Base-by-base conservation (phyloP, 2,329 filamentous ascomycete genomes). In the Colletotrichum abscissum region DNA sequence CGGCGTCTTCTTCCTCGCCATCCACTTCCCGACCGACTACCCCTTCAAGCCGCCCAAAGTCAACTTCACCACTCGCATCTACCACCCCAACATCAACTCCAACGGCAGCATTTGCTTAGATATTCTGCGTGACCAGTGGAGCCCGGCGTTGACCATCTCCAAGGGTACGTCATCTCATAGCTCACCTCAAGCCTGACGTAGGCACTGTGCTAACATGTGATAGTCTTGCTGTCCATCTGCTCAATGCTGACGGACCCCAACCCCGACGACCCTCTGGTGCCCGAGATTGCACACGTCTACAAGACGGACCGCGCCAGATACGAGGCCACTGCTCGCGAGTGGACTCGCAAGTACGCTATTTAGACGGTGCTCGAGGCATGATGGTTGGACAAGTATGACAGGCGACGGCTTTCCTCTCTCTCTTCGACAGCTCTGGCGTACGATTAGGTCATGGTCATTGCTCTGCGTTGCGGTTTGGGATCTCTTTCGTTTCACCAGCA, bases 1-100 rank as follows among this genome's bases (percentile, higher is more conserved):
- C 84, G 97, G 97, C 82, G 96, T 99, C 79, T 99, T 99, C 91
- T 99, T 99, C 92, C 91, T 99, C 78, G 93, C 94, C 79, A 99
- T 99, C 83, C 95, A 98, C 88, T 98, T 99, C 90, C 97, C 97
- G 78, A 99, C 97, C 90, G 97, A 99, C 90, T 99, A 99, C 87
- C 97, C 97, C 55, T 99, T 99, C 91, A 99, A 99, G 93, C 97
- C 97, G 76, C 97, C 97, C 79, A 99, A 99, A 92, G 95, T 99
- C 87, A 98, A 98, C 93, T 99, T 99, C 91, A 98, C 95, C 80
- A 99, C 97, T 77, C 94, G 96, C 83, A 98, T 99, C 89, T 99
- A 99, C 86, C 97, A 99, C 88, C 97, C 97, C 81, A 99, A 99
- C 88, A 99, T 99, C 95, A 99, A 99, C 92, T 97, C 95, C 78